Percentiles rank a stretch among this genome's conserved stretches.
Conservation (phyloP, 768 basidiomycete species). For the Suillus alpinus region DNA sequence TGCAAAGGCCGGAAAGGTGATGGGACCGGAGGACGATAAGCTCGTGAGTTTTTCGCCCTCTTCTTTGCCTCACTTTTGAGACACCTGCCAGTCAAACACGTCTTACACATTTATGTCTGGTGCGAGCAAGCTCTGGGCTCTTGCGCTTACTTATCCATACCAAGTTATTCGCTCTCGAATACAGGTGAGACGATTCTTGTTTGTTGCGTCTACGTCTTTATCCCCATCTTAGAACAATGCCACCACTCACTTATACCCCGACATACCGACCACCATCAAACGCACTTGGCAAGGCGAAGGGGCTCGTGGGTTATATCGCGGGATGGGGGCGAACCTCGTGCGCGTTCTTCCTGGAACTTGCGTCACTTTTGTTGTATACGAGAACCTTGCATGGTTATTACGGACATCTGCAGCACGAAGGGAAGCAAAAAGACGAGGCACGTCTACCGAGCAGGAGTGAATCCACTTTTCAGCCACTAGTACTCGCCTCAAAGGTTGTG, state of each 20-base stretch:
- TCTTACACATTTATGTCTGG: slow-evolving; percentile 93
- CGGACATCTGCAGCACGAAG: slow-evolving; percentile 60
- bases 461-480: no score
- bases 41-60: slow-evolving; percentile 53
- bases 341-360: slow-evolving; percentile 96
- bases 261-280: slow-evolving; percentile 76
- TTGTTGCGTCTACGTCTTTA: slow-evolving; percentile 4
- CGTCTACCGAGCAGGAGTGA: not conserved
- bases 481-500: no score
- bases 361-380: slow-evolving; percentile 97
- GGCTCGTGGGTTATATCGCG: slow-evolving; percentile 86
- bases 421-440: slow-evolving; percentile 24
- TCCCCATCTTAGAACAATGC: slow-evolving; percentile 55
- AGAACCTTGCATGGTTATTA: slow-evolving; percentile 83
- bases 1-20: slow-evolving; percentile 57
- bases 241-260: slow-evolving; percentile 67
- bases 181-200: slow-evolving; percentile 54
- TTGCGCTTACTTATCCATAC: slow-evolving; percentile 90
- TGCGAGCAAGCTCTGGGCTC: slow-evolving; percentile 81
- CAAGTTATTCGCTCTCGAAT: slow-evolving; percentile 94
- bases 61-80: not conserved
- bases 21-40: slow-evolving; percentile 77
- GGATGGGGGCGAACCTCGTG: slow-evolving; percentile 89
- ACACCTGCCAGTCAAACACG: slow-evolving; percentile 68
- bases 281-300: slow-evolving; percentile 85